Conservation (phyloP, 495 filamentous ascomycete genomes). For the Aspergillus bridgeri region DNA sequence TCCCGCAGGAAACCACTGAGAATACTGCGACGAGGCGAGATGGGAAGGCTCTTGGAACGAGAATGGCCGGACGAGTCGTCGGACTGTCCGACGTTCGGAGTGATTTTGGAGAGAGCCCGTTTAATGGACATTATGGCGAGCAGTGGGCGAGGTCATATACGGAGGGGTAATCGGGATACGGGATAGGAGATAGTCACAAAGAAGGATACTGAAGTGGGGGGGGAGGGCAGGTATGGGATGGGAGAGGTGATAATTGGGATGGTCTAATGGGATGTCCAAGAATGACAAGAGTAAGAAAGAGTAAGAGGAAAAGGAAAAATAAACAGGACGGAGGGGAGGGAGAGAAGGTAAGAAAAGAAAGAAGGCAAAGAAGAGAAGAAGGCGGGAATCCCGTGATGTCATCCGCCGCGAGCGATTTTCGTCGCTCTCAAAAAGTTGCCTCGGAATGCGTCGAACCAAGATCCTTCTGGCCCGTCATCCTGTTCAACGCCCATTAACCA, state of each 20-base stretch:
- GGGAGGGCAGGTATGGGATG: too few species aligned
- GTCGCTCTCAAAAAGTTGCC: background rate
- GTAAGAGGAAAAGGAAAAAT: background rate
- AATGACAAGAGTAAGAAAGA: background rate
- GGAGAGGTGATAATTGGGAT: too few species aligned
- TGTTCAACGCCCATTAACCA: too few species aligned
- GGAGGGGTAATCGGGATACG: constrained; percentile 1
- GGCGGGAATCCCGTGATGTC: constrained; percentile 8
- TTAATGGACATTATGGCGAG: constrained; percentile 43
- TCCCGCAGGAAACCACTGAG: constrained; percentile 41
- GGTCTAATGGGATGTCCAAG: too few species aligned
- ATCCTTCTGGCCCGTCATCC: too few species aligned
- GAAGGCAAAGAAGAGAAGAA: constrained; percentile 5
- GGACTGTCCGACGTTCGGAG: constrained; percentile 16
- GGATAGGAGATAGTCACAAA: background rate
- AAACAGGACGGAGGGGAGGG: background rate
- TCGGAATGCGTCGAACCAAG: too few species aligned
- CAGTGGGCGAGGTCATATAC: background rate
- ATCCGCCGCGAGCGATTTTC: constrained; percentile 2
- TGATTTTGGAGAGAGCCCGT: constrained; percentile 45
- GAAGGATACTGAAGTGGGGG: background rate
- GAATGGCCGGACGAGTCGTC: constrained; percentile 23
- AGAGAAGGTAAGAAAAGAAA: too few species aligned
- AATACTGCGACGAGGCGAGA: constrained; percentile 41
- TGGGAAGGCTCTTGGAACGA: constrained; percentile 14